Conservation (phyloP, 371 early-diverging fungal species). For the Mucor mucedo region DNA sequence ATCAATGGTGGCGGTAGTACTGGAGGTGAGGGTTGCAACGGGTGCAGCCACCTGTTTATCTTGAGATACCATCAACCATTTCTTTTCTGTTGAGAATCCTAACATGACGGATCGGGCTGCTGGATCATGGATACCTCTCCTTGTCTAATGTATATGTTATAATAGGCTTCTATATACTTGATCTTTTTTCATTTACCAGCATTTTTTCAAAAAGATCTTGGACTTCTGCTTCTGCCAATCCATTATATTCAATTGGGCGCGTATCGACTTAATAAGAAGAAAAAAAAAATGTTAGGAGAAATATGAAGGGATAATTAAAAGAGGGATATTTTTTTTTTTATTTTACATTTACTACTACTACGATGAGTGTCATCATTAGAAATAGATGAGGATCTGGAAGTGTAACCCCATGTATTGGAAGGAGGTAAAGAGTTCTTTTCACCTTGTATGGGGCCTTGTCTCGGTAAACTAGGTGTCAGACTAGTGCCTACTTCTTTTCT, state of each 20-base stretch:
- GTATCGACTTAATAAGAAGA: constrained; percentile 13
- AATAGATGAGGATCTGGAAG: constrained; percentile 32
- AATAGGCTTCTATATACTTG: not conserved
- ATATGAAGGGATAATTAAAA: constrained; percentile 9
- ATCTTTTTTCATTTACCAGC: constrained; percentile 38
- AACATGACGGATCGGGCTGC: constrained; percentile 45
- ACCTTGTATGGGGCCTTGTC: constrained; percentile 11
- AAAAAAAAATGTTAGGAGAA: constrained; percentile 1
- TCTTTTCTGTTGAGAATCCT: constrained; percentile 52
- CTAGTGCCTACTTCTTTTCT: constrained; percentile 24
- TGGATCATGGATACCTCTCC: constrained; percentile 53
- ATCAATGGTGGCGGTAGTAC: constrained; percentile 9
- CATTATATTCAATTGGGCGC: constrained; percentile 24
- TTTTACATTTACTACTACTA: constrained; percentile 4
- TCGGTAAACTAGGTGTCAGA: constrained; percentile 23
- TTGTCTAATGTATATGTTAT: constrained; percentile 28
- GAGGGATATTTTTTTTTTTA: not conserved
- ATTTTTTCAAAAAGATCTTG: constrained; percentile 56
- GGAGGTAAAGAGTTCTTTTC: constrained; percentile 26
- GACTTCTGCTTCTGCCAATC: constrained; percentile 35
- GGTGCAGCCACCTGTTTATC: constrained; percentile 45
- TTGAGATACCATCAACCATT: constrained; percentile 58
- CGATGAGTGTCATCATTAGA: constrained; percentile 26
- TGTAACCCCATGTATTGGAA: constrained; percentile 20
- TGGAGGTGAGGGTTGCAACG: constrained; percentile 18